Evolutionary conservation across 352 stramenopile species (phyloP), one percentile per base, ranked within the genome.

Genomic region (Phytophthora sp.): DNA sequence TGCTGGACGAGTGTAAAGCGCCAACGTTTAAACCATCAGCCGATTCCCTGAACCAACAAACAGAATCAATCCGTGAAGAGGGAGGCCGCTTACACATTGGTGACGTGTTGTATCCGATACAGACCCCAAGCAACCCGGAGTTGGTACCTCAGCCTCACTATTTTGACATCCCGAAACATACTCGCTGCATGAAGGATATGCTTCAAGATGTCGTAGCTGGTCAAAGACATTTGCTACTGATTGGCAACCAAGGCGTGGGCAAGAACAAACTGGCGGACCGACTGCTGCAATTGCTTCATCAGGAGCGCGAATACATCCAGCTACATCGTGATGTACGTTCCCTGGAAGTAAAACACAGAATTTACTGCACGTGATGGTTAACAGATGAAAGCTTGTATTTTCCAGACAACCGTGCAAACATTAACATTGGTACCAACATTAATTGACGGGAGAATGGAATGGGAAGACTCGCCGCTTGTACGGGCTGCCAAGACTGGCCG

Each of bases 281-380:
- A 1, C 58, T 98, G 15, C 62, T 98, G n/a, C 80, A 96, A 58
- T 74, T 97, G 11, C 52, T 98, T 13, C 68, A 97, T 47, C 93
- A 92, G 57, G 96, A 99, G 60, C 82, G 96, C 57, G 96, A 99
- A 80, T 99, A 99, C 73, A 94, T 98, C 58, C 97, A 99, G 66
- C 88, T 99, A 1, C 96, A 99, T 69, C 83, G 96, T 57, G 96
- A 99, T 58, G 85, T 93, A 76, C n/a, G 83, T 78, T 30, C 20
- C 11, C n/a, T 26, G 13, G 26, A 52, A 52, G 45, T 52, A 16
- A 16, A 13, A 16, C n/a, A 26, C 24, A 26, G 26, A 9, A 45
- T 24, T 6, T 50, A 35, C 16, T 41, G 12, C 4, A 24, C 7
- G 16, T 31, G 20, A 49, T 45, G 12, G 30, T 35, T 69, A 55